Base-by-base conservation (phyloP, 2,329 filamentous ascomycete genomes). In the Aureobasidium sp. region DNA sequence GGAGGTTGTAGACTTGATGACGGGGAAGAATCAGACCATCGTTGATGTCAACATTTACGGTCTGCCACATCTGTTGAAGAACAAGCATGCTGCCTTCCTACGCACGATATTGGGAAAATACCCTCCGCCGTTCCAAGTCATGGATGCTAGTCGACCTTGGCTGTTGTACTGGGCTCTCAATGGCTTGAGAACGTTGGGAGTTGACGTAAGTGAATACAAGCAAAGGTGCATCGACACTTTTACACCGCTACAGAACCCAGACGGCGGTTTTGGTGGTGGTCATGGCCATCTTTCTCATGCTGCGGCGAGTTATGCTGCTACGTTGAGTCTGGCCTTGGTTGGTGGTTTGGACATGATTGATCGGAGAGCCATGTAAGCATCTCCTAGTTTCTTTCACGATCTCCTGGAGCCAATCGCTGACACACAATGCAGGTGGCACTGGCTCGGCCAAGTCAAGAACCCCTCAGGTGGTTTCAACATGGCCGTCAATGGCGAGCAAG, bases 101-200 rank as follows among this genome's bases (percentile, higher is more conserved):
- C 78, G 79, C 62, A 75, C 78, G 59, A 77, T 77, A 12, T 69
- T 86, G 46, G 77, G 77, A 47, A 79, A 78, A 53, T 84, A 95
- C 64, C 90, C 93, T 0, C 77, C 82, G 8, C 79, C 78, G 3
- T 96, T 88, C 74, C 85, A 87, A 58, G 82, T 81, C 53, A 84
- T 91, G 67, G 94, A 99, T 78, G 88, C 94, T 36, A 92, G 89
- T 71, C 82, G 93, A 61, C 92, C 94, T 10, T 99, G 94, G 94
- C 84, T 96, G 70, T 82, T 96, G 66, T 97, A 97, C 77, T 99
- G 94, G 94, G 89, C 84, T 59, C 79, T 97, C 60, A 84, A 87
- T 37, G 91, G 84, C 2, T 79, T 99, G 66, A 79, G 82, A 29
- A 79, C 92, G 37, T 78, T 99, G 55, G 91, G 90, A 52, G 85